Evolutionary conservation across 805 yeast genomes (phyloP).

Genomic region (Danielia reshetovae): DNA sequence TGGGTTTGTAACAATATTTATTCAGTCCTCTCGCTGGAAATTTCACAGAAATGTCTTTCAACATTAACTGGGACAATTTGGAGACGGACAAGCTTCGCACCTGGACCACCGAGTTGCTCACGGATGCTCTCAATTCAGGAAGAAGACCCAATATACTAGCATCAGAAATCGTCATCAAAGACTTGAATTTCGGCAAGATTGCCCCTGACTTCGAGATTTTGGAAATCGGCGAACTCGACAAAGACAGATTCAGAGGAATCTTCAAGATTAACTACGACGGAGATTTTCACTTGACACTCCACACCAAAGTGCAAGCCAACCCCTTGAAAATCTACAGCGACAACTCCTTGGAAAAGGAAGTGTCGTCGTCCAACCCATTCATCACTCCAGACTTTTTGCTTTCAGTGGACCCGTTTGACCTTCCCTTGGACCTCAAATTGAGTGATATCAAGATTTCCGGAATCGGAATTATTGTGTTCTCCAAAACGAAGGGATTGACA

Average conservation of each 20-base stretch:
- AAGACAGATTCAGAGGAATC: slow-evolving; percentile 75
- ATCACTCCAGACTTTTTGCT: slow-evolving; percentile 64
- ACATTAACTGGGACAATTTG: slow-evolving; percentile 72
- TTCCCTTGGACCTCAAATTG: slow-evolving; percentile 73
- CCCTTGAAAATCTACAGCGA: slow-evolving; percentile 66
- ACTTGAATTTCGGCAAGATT: slow-evolving; percentile 66
- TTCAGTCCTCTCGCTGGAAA: neutral
- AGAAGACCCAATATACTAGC: slow-evolving; percentile 68
- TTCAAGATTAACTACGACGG: slow-evolving; percentile 75
- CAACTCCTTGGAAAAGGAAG: slow-evolving; percentile 35
- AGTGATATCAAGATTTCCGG: slow-evolving; percentile 72
- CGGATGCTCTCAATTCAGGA: slow-evolving; percentile 72
- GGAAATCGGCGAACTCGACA: slow-evolving; percentile 78
- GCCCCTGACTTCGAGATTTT: slow-evolving; percentile 75
- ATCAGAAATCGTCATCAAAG: slow-evolving; percentile 62
- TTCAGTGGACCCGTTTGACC: slow-evolving; percentile 63
- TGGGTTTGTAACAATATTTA: neutral
- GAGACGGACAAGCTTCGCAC: slow-evolving; percentile 59
- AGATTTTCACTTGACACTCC: slow-evolving; percentile 69
- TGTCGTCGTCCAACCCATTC: slow-evolving; percentile 37
- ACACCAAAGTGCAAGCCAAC: slow-evolving; percentile 81
- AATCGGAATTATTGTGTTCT: slow-evolving; percentile 79
- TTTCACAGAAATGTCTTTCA: slow-evolving; percentile 79
- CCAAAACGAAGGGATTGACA: slow-evolving; percentile 78
- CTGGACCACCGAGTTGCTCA: slow-evolving; percentile 62